Conservation (phyloP, 192 early-diverging fungal species). For the Backusella tarrabulga region DNA sequence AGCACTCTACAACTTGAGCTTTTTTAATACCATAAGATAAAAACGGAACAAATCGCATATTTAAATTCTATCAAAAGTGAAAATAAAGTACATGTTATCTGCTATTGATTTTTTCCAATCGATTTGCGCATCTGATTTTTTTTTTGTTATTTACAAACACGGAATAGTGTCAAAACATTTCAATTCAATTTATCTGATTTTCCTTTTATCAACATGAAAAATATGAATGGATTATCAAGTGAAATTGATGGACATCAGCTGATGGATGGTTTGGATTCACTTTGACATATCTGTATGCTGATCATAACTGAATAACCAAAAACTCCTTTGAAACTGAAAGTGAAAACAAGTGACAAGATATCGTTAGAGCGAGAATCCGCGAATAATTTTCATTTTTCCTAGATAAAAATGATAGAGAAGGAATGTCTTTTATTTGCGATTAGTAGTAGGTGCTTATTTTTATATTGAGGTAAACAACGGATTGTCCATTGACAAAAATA, state of each 20-base stretch:
- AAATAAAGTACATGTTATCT: not conserved
- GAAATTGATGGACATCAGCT: not conserved
- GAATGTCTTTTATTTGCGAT: not conserved
- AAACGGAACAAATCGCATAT: too few relatives aligned
- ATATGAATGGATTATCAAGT: not conserved
- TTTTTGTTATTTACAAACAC: not conserved
- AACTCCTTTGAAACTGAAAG: not conserved
- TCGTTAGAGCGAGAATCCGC: not conserved
- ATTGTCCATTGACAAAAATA: not conserved
- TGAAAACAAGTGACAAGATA: not conserved
- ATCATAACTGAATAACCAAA: not conserved
- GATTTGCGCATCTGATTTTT: too few relatives aligned
- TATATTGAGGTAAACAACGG: not conserved
- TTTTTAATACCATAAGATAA: too few relatives aligned
- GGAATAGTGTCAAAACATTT: not conserved
- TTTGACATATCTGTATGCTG: not conserved
- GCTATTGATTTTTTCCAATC: too few relatives aligned
- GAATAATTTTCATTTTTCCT: not conserved
- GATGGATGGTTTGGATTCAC: not conserved
- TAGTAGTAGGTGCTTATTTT: not conserved
- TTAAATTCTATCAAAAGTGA: not conserved
- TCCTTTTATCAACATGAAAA: not conserved
- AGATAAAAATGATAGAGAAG: not conserved
- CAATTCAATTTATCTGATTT: not conserved
- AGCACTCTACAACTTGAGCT: too few relatives aligned